Evolutionary conservation across 176 grass and related monocot species (phyloP).

Genomic region (Lolium multiflorum): DNA sequence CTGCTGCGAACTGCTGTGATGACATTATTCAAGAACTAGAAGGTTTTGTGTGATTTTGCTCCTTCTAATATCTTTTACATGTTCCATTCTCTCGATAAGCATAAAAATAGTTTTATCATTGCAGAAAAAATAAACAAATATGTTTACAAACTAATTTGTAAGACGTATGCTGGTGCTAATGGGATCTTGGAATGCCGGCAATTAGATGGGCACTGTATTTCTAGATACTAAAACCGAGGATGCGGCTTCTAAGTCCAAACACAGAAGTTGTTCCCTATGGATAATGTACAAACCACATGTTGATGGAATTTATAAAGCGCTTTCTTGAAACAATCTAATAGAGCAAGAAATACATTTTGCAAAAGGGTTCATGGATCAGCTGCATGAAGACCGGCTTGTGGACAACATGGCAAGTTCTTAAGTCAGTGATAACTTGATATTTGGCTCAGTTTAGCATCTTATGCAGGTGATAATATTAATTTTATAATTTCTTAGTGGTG

Average conservation of each 20-base stretch:
- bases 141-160: not conserved
- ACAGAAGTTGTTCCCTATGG: no score
- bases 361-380: not conserved
- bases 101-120: not conserved
- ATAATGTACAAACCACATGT: no score
- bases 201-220: no score
- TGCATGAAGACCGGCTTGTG: not conserved
- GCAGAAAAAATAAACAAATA: not conserved
- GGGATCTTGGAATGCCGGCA: not conserved
- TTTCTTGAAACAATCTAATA: no score
- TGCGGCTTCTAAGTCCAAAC: no score
- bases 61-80: not conserved
- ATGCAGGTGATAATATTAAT: not conserved
- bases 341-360: not conserved
- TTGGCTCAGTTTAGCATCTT: not conserved
- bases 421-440: not conserved
- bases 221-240: no score
- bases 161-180: constrained; percentile 30
- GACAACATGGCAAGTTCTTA: not conserved
- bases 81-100: not conserved
- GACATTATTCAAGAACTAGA: not conserved
- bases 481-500: not conserved
- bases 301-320: no score
- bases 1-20: no score
- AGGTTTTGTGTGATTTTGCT: not conserved